phyloP scores from a whole-genome alignment of 2,329 filamentous ascomycete species.

The Fusarium succisae region DNA sequence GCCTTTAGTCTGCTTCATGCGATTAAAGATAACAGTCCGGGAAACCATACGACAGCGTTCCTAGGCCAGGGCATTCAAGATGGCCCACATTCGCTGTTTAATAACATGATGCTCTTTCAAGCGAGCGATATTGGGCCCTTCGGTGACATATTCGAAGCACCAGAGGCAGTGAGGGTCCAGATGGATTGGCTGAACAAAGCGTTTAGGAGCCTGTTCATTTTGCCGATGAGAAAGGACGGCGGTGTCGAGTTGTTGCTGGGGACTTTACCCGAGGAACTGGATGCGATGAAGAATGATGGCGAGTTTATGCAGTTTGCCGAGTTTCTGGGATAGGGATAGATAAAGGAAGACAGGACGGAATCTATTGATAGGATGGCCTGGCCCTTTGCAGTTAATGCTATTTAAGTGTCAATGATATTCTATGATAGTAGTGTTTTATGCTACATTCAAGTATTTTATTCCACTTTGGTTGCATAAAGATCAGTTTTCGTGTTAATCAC shows the following conservation, averaged over 20 bases:
- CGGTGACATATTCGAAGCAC: neutral
- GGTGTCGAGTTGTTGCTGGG: neutral
- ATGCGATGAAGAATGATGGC: neutral
- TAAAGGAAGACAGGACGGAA: neutral
- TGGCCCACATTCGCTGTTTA: neutral
- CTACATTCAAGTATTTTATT: fast-evolving
- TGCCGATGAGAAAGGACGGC: neutral
- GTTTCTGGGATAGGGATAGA: neutral
- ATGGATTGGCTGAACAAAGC: neutral
- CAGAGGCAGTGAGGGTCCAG: neutral
- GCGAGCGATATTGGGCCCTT: neutral
- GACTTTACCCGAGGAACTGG: neutral
- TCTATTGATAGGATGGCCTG: neutral
- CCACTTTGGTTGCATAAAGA: too few relatives aligned
- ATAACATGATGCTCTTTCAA: neutral
- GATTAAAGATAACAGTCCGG: neutral
- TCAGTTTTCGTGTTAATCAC: fast-evolving
- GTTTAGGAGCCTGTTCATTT: neutral
- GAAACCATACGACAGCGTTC: neutral
- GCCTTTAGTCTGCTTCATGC: neutral
- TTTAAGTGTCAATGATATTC: fast-evolving
- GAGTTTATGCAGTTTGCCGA: neutral
- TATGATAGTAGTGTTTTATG: neutral
- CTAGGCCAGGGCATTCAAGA: neutral
- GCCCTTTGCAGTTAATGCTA: fast-evolving